A percentile compares a stretch with the other conserved stretches of the same genome.
These are phyloP conservation scores for Salix koriyanagi DNA, from an alignment of 345 rosid genomes.

Conservation along the genomic window DNA sequence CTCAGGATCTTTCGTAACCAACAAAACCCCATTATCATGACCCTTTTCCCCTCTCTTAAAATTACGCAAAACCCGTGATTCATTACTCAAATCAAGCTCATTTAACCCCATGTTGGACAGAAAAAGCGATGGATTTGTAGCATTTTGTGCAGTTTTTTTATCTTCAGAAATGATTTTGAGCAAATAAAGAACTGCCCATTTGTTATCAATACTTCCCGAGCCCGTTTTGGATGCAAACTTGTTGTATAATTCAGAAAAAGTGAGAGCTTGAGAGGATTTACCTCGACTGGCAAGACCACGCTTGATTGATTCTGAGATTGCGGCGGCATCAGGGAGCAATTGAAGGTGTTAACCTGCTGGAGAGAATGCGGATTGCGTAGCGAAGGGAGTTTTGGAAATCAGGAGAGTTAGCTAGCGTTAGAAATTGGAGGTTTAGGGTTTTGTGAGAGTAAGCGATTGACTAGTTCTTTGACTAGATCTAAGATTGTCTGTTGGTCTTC, in stretches of 20 bases:
- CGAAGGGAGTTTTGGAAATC: slow-evolving; percentile 57
- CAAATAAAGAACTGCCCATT: slow-evolving; percentile 87
- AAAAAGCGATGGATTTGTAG: slow-evolving; percentile 37
- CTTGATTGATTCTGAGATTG: slow-evolving; percentile 87
- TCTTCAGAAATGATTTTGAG: slow-evolving; percentile 80
- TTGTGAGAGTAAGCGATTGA: slow-evolving; percentile 62
- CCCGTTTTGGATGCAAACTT: slow-evolving; percentile 84
- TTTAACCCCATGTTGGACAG: slow-evolving; percentile 56
- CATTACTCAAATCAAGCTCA: slow-evolving; percentile 28
- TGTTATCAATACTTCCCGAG: slow-evolving; percentile 78
- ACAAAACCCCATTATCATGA: slow-evolving; percentile 68
- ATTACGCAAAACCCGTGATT: slow-evolving; percentile 26
- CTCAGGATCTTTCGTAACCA: slow-evolving; percentile 69
- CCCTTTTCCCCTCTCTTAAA: slow-evolving; percentile 37
- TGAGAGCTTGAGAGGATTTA: slow-evolving; percentile 82
- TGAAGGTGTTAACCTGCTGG: slow-evolving; percentile 80
- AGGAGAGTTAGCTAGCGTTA: slow-evolving; percentile 34
- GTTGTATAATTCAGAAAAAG: slow-evolving; percentile 74
- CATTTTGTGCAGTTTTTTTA: slow-evolving; percentile 34
- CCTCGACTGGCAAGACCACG: slow-evolving; percentile 89
- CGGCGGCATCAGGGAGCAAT: slow-evolving; percentile 71
- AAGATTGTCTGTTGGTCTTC: slow-evolving; percentile 68
- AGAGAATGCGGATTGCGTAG: slow-evolving; percentile 80
- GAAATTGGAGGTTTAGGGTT: slow-evolving; percentile 36
- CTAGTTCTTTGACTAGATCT: slow-evolving; percentile 86